Conservation (phyloP, 2,329 filamentous ascomycete species). For the Fusarium armeniacum region DNA sequence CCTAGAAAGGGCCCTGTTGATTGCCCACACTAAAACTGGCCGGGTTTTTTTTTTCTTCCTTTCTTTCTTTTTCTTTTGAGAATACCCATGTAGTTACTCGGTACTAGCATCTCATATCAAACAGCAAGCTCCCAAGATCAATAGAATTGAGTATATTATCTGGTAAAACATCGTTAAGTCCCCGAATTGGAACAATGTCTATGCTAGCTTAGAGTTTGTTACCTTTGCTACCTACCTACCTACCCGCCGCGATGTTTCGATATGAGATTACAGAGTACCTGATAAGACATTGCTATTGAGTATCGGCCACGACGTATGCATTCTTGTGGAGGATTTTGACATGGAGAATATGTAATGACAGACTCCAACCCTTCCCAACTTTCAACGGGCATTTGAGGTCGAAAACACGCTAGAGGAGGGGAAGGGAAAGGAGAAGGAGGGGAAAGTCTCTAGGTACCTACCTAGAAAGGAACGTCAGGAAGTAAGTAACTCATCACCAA, state of each 20-base stretch:
- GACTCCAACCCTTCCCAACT: background rate
- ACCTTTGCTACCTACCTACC: background rate
- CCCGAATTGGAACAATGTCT: background rate
- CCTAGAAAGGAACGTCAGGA: background rate
- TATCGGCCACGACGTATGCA: background rate
- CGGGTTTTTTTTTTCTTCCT: too few species aligned
- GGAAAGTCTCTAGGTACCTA: background rate
- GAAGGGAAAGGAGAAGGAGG: conserved; percentile 1
- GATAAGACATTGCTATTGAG: too few species aligned
- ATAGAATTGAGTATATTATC: background rate
- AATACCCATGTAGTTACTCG: background rate
- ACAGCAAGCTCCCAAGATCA: background rate
- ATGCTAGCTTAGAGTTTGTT: background rate
- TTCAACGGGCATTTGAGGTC: background rate
- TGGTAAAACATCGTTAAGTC: background rate
- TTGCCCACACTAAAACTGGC: background rate
- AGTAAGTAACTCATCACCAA: background rate
- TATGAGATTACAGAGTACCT: background rate
- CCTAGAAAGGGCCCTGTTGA: background rate
- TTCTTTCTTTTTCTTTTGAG: background rate
- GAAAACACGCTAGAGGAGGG: conserved; percentile 10
- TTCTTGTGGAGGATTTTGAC: background rate
- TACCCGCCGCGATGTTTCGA: background rate
- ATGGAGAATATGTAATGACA: background rate
- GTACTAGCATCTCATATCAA: background rate